These are phyloP conservation scores for Starmera dryadoides DNA, from an alignment of 805 yeast species.

Conservation along the genomic window DNA sequence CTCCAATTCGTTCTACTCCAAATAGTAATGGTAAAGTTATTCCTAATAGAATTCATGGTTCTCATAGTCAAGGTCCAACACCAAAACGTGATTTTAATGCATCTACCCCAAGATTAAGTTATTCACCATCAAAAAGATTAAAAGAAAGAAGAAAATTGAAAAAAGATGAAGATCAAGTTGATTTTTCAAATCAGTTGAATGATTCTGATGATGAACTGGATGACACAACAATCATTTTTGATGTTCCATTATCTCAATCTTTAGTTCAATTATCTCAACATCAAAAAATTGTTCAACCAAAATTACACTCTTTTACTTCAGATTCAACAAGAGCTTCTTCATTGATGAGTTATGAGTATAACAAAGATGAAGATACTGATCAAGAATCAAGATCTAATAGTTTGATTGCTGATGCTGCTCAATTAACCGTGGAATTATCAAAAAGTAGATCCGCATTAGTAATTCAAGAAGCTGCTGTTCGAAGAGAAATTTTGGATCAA, in stretches of 20 bases:
- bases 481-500: slow-evolving; percentile 9
- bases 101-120: slow-evolving; percentile 1
- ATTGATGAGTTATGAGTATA: slow-evolving; percentile 26
- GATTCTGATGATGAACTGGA: slow-evolving; percentile 49
- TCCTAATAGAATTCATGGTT: no score
- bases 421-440: slow-evolving; percentile 14
- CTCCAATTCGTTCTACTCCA: not conserved
- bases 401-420: slow-evolving; percentile 8
- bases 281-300: slow-evolving; percentile 23
- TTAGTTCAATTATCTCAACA: slow-evolving; percentile 31
- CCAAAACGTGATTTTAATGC: not conserved
- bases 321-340: slow-evolving; percentile 39
- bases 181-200: slow-evolving; percentile 10
- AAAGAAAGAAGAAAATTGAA: slow-evolving; percentile 8
- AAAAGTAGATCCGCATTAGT: slow-evolving; percentile 24
- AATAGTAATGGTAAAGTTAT: not conserved
- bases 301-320: slow-evolving; percentile 23
- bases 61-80: no score
- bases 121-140: slow-evolving; percentile 15
- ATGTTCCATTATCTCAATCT: slow-evolving; percentile 59
- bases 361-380: slow-evolving; percentile 7
- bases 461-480: slow-evolving; percentile 25
- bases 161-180: slow-evolving; percentile 10
- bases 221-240: slow-evolving; percentile 45
- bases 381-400: slow-evolving; percentile 5